Percentiles rank a stretch among this genome's conserved stretches.
Conservation (phyloP, 2,329 filamentous ascomycete genomes). For the Pseudocercospora cruenta region DNA sequence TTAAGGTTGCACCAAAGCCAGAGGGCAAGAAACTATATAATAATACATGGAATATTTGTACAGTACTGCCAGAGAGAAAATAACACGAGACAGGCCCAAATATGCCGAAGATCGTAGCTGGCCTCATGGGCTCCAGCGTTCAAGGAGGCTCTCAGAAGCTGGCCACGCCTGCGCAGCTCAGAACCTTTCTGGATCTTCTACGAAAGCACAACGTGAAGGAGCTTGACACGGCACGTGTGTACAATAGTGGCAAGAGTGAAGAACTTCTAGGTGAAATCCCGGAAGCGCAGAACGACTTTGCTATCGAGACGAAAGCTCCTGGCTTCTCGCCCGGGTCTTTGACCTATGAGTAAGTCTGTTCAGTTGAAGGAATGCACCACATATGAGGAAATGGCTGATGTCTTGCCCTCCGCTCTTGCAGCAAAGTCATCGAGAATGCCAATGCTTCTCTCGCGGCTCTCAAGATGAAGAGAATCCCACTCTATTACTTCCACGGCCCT, state of each 20-base stretch:
- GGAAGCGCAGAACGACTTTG: conserved; percentile 28
- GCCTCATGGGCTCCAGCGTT: conserved; percentile 36
- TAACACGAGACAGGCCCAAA: background rate
- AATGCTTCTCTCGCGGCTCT: conserved; percentile 33
- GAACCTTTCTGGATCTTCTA: conserved; percentile 39
- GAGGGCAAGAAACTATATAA: background rate
- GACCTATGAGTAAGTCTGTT: conserved; percentile 21
- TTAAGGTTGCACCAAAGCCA: background rate
- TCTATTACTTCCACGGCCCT: conserved; percentile 52
- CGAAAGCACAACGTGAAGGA: conserved; percentile 38
- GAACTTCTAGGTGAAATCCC: conserved; percentile 46
- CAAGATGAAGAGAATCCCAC: conserved; percentile 38
- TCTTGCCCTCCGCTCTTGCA: background rate
- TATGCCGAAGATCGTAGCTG: conserved; percentile 36
- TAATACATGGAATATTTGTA: background rate
- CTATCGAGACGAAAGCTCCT: conserved; percentile 36
- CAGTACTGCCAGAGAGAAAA: background rate
- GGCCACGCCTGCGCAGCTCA: conserved; percentile 25
- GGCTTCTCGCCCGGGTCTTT: conserved; percentile 34
- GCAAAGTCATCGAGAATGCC: conserved; percentile 31
- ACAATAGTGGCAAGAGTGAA: conserved; percentile 44
- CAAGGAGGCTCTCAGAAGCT: conserved; percentile 30
- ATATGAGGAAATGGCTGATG: background rate
- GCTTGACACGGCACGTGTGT: conserved; percentile 46
- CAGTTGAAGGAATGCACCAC: background rate